A percentile compares a stretch with the other conserved stretches of the same genome.
Conservation (phyloP, 495 filamentous ascomycete species). For the Neurospora pannonica region DNA sequence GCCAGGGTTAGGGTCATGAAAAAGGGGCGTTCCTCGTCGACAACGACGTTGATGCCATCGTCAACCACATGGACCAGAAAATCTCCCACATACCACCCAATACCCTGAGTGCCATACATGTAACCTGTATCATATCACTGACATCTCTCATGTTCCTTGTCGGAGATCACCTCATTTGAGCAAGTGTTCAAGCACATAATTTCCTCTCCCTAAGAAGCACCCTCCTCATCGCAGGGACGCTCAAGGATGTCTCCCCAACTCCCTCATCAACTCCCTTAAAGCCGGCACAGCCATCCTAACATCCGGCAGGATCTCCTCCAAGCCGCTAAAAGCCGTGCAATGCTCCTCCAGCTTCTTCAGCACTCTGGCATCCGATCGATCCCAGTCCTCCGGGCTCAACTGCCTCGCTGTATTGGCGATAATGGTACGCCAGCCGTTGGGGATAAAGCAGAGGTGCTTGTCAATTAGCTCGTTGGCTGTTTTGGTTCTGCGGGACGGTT, state of each 20-base stretch:
- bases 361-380: not conserved
- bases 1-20: not conserved
- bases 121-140: fast-evolving
- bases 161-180: not conserved
- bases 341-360: not conserved
- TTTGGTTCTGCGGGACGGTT: not conserved
- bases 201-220: no score
- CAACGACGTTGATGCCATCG: not conserved
- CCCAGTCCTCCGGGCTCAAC: not conserved
- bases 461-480: not conserved
- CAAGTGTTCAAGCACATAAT: not conserved
- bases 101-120: not conserved
- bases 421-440: not conserved
- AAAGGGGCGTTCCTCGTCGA: not conserved
- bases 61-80: not conserved
- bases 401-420: not conserved
- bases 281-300: not conserved
- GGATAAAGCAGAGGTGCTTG: not conserved
- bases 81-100: not conserved
- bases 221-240: not conserved
- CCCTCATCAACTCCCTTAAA: not conserved
- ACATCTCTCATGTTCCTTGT: fast-evolving
- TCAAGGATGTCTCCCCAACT: not conserved
- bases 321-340: not conserved
- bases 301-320: not conserved